Base-by-base conservation (phyloP, 148 eudicot species). In the Rhododendron griersonianum region DNA sequence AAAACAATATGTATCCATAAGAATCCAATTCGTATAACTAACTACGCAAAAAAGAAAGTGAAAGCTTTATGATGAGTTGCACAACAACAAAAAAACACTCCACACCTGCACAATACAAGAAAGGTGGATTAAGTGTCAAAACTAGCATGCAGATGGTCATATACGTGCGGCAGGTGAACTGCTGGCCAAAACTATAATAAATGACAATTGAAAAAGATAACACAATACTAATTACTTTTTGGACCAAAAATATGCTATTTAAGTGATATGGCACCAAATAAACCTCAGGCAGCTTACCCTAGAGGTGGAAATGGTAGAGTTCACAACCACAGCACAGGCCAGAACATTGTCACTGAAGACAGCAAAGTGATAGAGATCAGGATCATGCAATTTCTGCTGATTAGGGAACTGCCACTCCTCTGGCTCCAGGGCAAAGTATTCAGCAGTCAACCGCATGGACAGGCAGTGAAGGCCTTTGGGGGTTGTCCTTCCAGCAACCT, bases 401-500 rank as follows among this genome's bases (percentile, higher is more conserved):
- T 90, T 88, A 59, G 93, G 93, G 77, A 94, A 88, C 86, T 80
- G 87, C 65, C 90, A 89, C 74, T 94, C 88, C 87, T 92, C 92
- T 81, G 94, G 90, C 85, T 82, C 87, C 84, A 95, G 84, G 71
- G 92, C 86, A 87, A 98, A 98, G 88, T 91, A 98, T 59, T 94
- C 95, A 7, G 94, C 84, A 78, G 98, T 95, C 85, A 98, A 88
- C 86, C 92, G 91, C 99, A 98, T 98, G 81, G 99, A 98, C 84
- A 98, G 98, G 90, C 99, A 98, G 88, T 98, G 99, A 84, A 94
- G 95, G 87, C 98, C 96, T 90, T 93, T 98, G 6, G 99, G 98
- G 1, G 98, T 98, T 86, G 98, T 98, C 90, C 98, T 93, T 87
- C 96, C 98, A 77, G 96, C 94, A 85, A 98, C 93, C 87, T 90